Conservation (phyloP, 169 alveolate genomes). For the Eimeria necatrix region DNA sequence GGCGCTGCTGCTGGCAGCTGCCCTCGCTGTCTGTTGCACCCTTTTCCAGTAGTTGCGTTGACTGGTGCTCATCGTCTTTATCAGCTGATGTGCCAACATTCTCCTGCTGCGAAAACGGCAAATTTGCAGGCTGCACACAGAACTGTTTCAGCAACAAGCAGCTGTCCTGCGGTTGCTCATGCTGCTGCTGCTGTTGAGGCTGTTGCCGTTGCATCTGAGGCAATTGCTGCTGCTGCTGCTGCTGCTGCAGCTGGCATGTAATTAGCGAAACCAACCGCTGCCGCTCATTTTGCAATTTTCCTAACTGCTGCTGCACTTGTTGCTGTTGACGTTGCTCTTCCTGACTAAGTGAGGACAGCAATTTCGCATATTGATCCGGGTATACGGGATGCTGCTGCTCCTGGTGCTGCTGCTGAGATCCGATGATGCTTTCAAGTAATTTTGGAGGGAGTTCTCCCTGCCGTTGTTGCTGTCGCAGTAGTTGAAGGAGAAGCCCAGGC, state of each 20-base stretch:
- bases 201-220: constrained; percentile 12
- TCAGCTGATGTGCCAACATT: neutral
- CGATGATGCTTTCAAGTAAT: neutral
- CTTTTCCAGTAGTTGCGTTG: constrained; percentile 34
- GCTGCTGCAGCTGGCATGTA: constrained; percentile 47
- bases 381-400: neutral
- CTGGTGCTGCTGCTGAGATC: constrained; percentile 9
- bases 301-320: constrained; percentile 13
- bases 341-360: neutral
- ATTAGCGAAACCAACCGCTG: constrained; percentile 30
- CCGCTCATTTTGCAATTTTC: neutral
- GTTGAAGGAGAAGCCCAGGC: constrained; percentile 27
- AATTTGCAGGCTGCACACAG: neutral
- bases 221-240: constrained; percentile 9
- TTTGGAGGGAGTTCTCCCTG: neutral
- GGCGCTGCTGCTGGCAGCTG: constrained; percentile 33
- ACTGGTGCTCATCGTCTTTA: constrained; percentile 14
- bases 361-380: constrained; percentile 14
- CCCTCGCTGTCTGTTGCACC: constrained; percentile 30
- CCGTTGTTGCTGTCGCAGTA: constrained; percentile 53
- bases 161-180: neutral
- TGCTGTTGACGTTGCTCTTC: constrained; percentile 46
- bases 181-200: constrained; percentile 12
- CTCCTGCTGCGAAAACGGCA: constrained; percentile 14
- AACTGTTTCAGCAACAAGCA: neutral